Evolutionary conservation across 192 early-diverging fungal genomes (phyloP).

Genomic region (Jimgerdemannia lactiflua): DNA sequence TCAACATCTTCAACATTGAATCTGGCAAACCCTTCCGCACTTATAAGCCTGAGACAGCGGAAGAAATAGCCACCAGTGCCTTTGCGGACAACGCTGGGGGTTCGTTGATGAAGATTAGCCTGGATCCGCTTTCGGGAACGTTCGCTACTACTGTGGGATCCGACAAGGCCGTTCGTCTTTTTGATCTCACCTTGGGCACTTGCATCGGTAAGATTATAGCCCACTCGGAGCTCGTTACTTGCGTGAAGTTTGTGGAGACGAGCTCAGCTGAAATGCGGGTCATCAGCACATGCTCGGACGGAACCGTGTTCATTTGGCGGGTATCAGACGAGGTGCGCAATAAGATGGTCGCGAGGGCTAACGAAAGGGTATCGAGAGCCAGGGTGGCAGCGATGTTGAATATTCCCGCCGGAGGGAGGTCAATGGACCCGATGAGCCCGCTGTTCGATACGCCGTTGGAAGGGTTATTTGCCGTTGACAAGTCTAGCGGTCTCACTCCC

Average conservation of each 20-base stretch:
- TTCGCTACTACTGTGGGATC: constrained; percentile 61
- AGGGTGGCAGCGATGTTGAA: constrained; percentile 8
- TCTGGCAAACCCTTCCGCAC: constrained; percentile 64
- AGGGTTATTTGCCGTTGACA: neutral
- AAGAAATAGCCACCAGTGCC: constrained; percentile 24
- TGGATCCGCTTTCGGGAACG: constrained; percentile 67
- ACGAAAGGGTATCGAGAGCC: constrained; percentile 9
- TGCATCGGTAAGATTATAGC: constrained; percentile 58
- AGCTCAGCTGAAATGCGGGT: constrained; percentile 31
- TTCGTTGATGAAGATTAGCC: constrained; percentile 58
- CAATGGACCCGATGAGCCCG: too few relatives aligned
- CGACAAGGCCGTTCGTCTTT: constrained; percentile 69
- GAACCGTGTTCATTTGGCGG: constrained; percentile 76
- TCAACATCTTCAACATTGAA: constrained; percentile 57
- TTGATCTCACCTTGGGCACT: constrained; percentile 61
- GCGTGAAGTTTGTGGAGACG: constrained; percentile 52
- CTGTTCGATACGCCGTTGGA: neutral
- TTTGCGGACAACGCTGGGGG: constrained; percentile 38
- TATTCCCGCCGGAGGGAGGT: too few relatives aligned
- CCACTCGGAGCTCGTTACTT: constrained; percentile 74
- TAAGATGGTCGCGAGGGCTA: constrained; percentile 16
- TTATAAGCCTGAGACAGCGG: constrained; percentile 53
- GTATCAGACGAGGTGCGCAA: constrained; percentile 44
- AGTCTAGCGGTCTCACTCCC: neutral
- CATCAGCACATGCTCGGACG: constrained; percentile 69